Conservation (phyloP, 1,139 yeast genomes). For the Pneumocystis jirovecii region DNA sequence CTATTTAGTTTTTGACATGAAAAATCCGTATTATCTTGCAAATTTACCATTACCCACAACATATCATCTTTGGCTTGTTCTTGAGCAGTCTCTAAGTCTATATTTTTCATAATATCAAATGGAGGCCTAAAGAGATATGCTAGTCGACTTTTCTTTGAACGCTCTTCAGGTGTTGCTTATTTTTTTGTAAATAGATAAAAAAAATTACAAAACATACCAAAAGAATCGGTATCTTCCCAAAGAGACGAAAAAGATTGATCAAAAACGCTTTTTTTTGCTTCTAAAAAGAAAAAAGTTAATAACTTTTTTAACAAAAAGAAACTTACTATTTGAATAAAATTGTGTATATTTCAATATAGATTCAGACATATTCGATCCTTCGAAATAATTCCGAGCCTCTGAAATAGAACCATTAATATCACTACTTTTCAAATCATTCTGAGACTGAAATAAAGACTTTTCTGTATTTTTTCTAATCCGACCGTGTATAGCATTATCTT, state of each 20-base stretch:
- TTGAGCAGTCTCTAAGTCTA: conserved; percentile 50
- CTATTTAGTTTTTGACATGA: conserved; percentile 80
- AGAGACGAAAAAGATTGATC: conserved; percentile 12
- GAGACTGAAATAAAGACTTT: not conserved
- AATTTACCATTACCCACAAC: conserved; percentile 76
- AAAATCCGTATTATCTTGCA: conserved; percentile 75
- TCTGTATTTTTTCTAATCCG: not conserved
- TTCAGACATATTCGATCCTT: not conserved
- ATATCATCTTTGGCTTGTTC: conserved; percentile 42
- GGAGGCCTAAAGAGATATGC: conserved; percentile 86
- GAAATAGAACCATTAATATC: not conserved
- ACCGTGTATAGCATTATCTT: not conserved
- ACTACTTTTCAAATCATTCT: not conserved
- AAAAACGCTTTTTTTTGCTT: conserved; percentile 10
- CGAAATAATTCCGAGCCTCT: not conserved
- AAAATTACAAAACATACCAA: not conserved
- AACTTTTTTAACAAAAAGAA: not conserved
- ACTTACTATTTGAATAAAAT: not conserved
- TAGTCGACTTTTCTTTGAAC: conserved; percentile 42
- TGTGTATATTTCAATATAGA: not conserved
- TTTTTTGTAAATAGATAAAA: not conserved
- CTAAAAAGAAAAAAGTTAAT: not conserved
- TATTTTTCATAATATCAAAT: conserved; percentile 61
- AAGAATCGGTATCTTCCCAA: conserved; percentile 18
- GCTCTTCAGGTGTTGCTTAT: not conserved